Conservation (phyloP, 1,284 basidiomycete genomes). For the Ustilago shanxiensis region DNA sequence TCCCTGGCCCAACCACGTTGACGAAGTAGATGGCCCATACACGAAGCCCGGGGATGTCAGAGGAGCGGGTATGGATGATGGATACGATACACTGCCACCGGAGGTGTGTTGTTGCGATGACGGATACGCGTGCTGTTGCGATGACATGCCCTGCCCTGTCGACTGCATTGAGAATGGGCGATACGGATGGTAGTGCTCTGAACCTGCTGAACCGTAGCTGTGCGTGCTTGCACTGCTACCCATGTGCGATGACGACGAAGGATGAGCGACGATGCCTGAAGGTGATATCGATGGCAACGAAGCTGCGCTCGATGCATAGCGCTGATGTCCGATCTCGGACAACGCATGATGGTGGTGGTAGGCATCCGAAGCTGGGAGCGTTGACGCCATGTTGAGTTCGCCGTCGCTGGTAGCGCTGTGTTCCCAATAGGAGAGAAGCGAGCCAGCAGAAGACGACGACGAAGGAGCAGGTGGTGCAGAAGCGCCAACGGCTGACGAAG, state of each 20-base stretch:
- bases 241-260: conserved; percentile 10
- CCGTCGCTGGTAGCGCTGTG: conserved; percentile 27
- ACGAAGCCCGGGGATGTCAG: conserved; percentile 23
- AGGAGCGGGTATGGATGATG: conserved; percentile 2
- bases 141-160: conserved; percentile 7
- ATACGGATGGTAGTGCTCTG: conserved; percentile 27
- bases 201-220: conserved; percentile 10
- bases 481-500: conserved; percentile 7
- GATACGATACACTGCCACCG: neutral
- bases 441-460: conserved; percentile 31
- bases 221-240: conserved; percentile 10
- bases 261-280: conserved; percentile 7
- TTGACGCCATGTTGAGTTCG: conserved; percentile 28
- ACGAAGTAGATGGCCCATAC: conserved; percentile 19
- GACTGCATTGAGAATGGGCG: conserved; percentile 19
- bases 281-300: conserved; percentile 24
- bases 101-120: conserved; percentile 2
- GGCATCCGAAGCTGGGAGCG: conserved; percentile 14
- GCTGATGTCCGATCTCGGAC: conserved; percentile 26
- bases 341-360: conserved; percentile 18
- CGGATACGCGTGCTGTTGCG: conserved; percentile 14
- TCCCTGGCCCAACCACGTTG: neutral
- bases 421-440: conserved; percentile 36
- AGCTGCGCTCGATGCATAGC: conserved; percentile 25
- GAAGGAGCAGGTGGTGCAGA: conserved; percentile 11